These are phyloP conservation scores for Canna indica DNA, from an alignment of 176 grass and related monocot species.

Conservation along the genomic window DNA sequence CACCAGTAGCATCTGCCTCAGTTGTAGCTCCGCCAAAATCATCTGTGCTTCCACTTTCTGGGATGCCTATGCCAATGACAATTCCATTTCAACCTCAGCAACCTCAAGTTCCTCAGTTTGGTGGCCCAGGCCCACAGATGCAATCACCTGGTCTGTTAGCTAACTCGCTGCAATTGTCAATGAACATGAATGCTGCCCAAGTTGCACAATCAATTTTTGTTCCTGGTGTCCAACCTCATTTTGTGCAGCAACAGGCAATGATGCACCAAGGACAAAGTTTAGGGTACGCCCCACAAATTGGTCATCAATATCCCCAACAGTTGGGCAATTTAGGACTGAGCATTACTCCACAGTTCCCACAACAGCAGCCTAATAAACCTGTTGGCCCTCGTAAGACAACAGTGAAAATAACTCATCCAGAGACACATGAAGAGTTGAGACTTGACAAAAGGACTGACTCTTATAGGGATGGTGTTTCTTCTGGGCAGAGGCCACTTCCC, in stretches of 20 bases:
- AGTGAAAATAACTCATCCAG: conserved; percentile 80
- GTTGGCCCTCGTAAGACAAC: conserved; percentile 35
- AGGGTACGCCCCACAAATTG: conserved; percentile 33
- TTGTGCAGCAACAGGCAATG: conserved; percentile 52
- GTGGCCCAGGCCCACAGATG: conserved; percentile 35
- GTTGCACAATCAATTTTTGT: conserved; percentile 53
- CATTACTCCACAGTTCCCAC: conserved; percentile 36
- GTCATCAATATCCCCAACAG: conserved; percentile 39
- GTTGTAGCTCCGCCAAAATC: conserved; percentile 1
- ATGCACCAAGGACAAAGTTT: conserved; percentile 70
- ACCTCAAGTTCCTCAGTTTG: conserved; percentile 50
- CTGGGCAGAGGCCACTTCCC: conserved; percentile 40
- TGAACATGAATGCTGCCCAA: conserved; percentile 41
- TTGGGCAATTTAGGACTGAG: conserved; percentile 40
- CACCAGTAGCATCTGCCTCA: background rate
- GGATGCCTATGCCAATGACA: conserved; percentile 13
- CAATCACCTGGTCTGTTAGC: conserved; percentile 43
- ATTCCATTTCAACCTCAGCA: conserved; percentile 46
- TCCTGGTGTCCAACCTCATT: conserved; percentile 42
- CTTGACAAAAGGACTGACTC: conserved; percentile 34
- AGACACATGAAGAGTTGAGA: conserved; percentile 77
- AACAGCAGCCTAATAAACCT: conserved; percentile 42
- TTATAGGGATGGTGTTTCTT: conserved; percentile 11
- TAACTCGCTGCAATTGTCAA: conserved; percentile 69
- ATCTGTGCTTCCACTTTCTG: conserved; percentile 13